Conservation (phyloP, 2,329 filamentous ascomycete genomes). For the Phoma sp. region DNA sequence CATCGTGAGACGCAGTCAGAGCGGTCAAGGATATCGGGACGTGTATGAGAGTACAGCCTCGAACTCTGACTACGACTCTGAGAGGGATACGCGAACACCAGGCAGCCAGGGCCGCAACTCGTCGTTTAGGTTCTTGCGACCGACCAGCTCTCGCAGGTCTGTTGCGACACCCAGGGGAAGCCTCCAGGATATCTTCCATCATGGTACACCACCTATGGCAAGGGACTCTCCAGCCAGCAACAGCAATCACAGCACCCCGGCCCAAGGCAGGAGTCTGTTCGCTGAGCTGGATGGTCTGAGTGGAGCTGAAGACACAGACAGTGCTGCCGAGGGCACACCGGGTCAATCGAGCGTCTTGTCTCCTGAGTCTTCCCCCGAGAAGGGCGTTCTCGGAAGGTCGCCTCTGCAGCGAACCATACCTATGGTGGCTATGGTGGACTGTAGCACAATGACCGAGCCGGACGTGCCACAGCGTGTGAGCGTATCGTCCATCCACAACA, state of each 20-base stretch:
- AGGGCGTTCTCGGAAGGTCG: slow-evolving; percentile 29
- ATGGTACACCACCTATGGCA: slow-evolving; percentile 66
- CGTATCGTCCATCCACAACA: slow-evolving; percentile 40
- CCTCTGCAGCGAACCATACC: slow-evolving; percentile 30
- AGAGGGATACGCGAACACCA: slow-evolving; percentile 69
- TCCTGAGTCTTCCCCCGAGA: slow-evolving; percentile 45
- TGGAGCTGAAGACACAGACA: slow-evolving; percentile 68
- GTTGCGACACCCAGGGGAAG: slow-evolving; percentile 61
- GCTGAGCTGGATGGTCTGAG: slow-evolving; percentile 86
- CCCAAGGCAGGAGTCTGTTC: slow-evolving; percentile 79
- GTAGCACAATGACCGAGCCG: slow-evolving; percentile 68
- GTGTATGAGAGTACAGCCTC: slow-evolving; percentile 90
- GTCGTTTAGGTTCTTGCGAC: slow-evolving; percentile 75
- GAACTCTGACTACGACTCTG: slow-evolving; percentile 78
- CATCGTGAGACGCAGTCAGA: slow-evolving; percentile 56
- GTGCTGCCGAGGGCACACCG: slow-evolving; percentile 45
- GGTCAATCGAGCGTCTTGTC: slow-evolving; percentile 43
- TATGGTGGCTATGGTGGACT: slow-evolving; percentile 63
- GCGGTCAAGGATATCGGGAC: slow-evolving; percentile 61
- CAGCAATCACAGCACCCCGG: slow-evolving; percentile 55
- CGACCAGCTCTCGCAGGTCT: slow-evolving; percentile 62
- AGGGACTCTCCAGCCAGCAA: slow-evolving; percentile 59
- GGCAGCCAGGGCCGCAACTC: slow-evolving; percentile 65
- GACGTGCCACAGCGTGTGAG: slow-evolving; percentile 53
- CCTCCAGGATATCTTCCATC: slow-evolving; percentile 62